Evolutionary conservation across 148 eudicot genomes (phyloP).

Genomic region (Rhododendron molle): DNA sequence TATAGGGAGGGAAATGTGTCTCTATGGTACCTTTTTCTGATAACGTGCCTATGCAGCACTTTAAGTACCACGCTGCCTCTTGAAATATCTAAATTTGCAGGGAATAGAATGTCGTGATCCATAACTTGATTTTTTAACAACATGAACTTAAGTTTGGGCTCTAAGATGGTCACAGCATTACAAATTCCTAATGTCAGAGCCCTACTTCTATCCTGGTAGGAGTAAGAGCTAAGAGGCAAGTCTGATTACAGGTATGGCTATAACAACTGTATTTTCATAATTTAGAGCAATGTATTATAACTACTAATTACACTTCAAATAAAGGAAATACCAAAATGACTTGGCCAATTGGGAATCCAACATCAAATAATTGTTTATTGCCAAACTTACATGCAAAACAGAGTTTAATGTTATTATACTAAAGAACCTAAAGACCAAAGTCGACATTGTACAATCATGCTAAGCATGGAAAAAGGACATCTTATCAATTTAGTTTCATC

Average conservation of each 20-base stretch:
- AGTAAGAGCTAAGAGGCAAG: background rate
- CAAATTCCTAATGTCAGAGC: background rate
- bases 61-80: background rate
- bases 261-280: no score
- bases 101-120: background rate
- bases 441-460: background rate
- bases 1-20: background rate
- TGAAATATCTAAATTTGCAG: background rate
- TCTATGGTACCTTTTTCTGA: background rate
- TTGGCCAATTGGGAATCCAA: background rate
- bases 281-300: no score
- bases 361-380: background rate
- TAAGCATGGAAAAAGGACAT: background rate
- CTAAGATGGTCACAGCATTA: background rate
- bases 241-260: no score
- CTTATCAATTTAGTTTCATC: background rate
- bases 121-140: background rate
- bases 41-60: background rate
- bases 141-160: background rate
- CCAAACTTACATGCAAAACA: no score
- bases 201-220: background rate
- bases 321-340: background rate
- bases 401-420: no score
- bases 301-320: background rate
- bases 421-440: background rate